Percentiles rank a stretch among this genome's conserved stretches.
These are phyloP conservation scores for Rhodotorula paludigena DNA, from an alignment of 768 basidiomycete genomes.

Conservation along the genomic window DNA sequence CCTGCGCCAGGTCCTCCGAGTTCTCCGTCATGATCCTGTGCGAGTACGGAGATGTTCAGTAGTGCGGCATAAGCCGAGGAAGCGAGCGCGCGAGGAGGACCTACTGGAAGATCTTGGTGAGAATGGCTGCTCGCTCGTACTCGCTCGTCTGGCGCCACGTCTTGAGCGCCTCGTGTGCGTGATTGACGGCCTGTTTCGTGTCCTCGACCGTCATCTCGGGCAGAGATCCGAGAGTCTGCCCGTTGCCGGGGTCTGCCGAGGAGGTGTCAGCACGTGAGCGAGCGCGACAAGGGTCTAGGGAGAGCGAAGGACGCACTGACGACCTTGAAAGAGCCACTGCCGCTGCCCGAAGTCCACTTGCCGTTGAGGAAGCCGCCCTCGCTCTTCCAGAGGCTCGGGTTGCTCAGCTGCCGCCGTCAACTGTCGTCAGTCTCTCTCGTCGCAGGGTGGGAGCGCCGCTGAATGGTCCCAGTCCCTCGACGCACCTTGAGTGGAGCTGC, in stretches of 20 bases:
- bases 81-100: neutral
- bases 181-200: conserved; percentile 75
- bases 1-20: conserved; percentile 74
- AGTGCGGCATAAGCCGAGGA: too few relatives aligned
- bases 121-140: conserved; percentile 73
- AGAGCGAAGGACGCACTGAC: conserved; percentile 54
- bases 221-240: conserved; percentile 71
- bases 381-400: conserved; percentile 65
- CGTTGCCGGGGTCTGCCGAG: conserved; percentile 86
- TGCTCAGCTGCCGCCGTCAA: conserved; percentile 55
- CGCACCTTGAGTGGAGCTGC: conserved; percentile 9
- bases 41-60: too few relatives aligned
- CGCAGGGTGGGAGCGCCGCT: too few relatives aligned
- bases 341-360: conserved; percentile 76
- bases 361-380: conserved; percentile 71
- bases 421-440: too few relatives aligned
- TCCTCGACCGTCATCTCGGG: conserved; percentile 85
- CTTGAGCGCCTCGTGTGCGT: conserved; percentile 72
- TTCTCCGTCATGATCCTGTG: conserved; percentile 67
- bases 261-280: too few relatives aligned
- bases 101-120: conserved; percentile 64
- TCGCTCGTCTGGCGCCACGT: conserved; percentile 82
- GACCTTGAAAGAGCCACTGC: conserved; percentile 66
- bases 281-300: neutral
- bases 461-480: too few relatives aligned